Percentiles rank a stretch among this genome's conserved stretches.
phyloP scores from a whole-genome alignment of 2,329 filamentous ascomycete genomes.

The Aphanoascus verrucosus region DNA sequence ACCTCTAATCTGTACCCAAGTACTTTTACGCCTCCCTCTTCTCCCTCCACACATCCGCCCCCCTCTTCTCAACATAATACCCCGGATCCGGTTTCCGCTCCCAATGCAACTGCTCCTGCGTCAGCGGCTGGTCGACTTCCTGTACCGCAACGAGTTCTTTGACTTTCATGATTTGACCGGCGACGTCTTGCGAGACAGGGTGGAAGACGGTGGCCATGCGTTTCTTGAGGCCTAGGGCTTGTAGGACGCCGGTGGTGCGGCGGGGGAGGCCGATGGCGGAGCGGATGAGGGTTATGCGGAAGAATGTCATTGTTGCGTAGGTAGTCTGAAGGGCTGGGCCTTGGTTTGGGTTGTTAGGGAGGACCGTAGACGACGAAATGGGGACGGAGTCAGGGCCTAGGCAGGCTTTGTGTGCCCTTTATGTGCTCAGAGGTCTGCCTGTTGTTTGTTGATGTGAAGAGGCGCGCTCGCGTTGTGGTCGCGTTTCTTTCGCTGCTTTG shows the following conservation, averaged over 20 bases:
- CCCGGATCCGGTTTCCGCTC: constrained; percentile 65
- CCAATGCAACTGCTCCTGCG: constrained; percentile 57
- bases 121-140: constrained; percentile 59
- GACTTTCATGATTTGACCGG: constrained; percentile 85
- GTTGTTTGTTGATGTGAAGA: not conserved
- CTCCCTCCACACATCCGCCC: constrained; percentile 21
- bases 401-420: not conserved
- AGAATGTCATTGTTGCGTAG: constrained; percentile 55
- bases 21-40: constrained; percentile 17
- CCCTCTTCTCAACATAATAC: constrained; percentile 62
- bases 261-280: constrained; percentile 78
- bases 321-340: not conserved
- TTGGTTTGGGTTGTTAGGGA: not conserved
- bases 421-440: not conserved
- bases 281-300: constrained; percentile 83
- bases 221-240: constrained; percentile 73
- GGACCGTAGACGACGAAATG: not conserved
- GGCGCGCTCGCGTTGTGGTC: not conserved
- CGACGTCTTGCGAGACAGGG: constrained; percentile 66
- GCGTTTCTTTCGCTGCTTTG: not conserved
- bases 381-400: not conserved
- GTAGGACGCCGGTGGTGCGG: constrained; percentile 68
- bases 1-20: too few relatives aligned
- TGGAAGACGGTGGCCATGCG: constrained; percentile 84
- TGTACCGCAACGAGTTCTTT: constrained; percentile 80